Percentiles rank a stretch among this genome's conserved stretches.
Evolutionary conservation across 2,329 filamentous ascomycete genomes (phyloP).

Genomic region (Xylariaceae sp.): DNA sequence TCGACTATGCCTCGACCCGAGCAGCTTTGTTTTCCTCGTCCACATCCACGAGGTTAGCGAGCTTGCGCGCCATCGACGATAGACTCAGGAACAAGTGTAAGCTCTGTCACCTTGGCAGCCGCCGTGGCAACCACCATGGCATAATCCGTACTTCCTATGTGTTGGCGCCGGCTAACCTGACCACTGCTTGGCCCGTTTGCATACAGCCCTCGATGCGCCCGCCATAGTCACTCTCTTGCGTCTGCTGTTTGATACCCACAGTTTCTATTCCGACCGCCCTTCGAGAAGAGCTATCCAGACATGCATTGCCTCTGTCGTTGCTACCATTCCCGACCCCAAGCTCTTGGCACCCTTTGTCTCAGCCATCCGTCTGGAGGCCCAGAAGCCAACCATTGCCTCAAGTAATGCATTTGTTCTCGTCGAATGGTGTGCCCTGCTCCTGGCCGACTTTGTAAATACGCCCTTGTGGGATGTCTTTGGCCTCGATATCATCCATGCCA

Average conservation of each 20-base stretch:
- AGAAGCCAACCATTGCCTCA: slow-evolving; percentile 71
- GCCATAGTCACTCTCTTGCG: slow-evolving; percentile 55
- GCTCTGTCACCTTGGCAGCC: slow-evolving; percentile 11
- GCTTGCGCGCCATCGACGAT: slow-evolving; percentile 53
- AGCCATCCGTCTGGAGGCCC: slow-evolving; percentile 64
- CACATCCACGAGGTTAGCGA: slow-evolving; percentile 49
- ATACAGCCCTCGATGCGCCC: slow-evolving; percentile 43
- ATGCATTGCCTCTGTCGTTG: slow-evolving; percentile 67
- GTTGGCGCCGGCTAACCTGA: neutral
- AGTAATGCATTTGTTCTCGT: slow-evolving; percentile 81
- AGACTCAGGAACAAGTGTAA: slow-evolving; percentile 51
- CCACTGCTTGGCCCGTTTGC: slow-evolving; percentile 13
- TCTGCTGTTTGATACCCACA: slow-evolving; percentile 80
- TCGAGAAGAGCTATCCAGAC: slow-evolving; percentile 79
- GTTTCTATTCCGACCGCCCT: slow-evolving; percentile 77
- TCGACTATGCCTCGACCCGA: slow-evolving; percentile 48
- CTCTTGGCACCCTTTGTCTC: slow-evolving; percentile 60
- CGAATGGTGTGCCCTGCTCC: slow-evolving; percentile 80
- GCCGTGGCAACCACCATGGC: neutral
- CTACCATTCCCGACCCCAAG: slow-evolving; percentile 50
- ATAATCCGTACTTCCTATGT: neutral
- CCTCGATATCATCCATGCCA: slow-evolving; percentile 59
- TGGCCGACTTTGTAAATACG: slow-evolving; percentile 63
- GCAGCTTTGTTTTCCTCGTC: slow-evolving; percentile 57
- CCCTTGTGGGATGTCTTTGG: slow-evolving; percentile 60